Evolutionary conservation across 169 alveolate genomes (phyloP).

Genomic region (Plasmodium sp.): DNA sequence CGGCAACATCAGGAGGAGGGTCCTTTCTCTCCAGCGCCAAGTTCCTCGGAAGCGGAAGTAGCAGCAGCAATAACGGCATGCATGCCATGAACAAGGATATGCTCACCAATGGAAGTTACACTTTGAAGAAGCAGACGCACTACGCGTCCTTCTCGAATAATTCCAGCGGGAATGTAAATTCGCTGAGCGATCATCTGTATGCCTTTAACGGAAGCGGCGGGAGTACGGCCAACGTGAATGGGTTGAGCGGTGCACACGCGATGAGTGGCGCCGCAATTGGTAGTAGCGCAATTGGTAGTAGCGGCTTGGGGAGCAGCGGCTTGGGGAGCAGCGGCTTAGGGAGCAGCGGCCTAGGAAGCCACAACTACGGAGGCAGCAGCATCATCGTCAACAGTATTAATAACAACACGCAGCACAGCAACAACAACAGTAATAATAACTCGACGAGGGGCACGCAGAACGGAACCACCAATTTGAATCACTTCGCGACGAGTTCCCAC

Average conservation of each 20-base stretch:
- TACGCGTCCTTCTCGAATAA: slow-evolving; percentile 43
- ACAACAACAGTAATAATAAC: background rate
- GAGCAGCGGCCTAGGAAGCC: background rate
- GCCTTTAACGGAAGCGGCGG: background rate
- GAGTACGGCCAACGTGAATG: background rate
- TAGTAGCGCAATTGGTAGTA: background rate
- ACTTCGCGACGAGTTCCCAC: background rate
- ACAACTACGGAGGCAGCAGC: background rate
- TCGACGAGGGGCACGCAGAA: background rate
- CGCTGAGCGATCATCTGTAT: slow-evolving; percentile 1
- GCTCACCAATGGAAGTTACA: background rate
- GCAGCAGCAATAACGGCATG: background rate
- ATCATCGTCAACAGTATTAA: background rate
- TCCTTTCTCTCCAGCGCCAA: slow-evolving; percentile 13
- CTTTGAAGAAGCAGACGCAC: slow-evolving; percentile 41
- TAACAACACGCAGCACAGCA: background rate
- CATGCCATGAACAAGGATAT: slow-evolving; percentile 1
- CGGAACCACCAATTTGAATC: background rate
- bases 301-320: background rate
- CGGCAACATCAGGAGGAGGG: background rate
- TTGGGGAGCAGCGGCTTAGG: background rate
- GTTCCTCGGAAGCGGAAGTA: background rate
- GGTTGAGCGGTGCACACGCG: background rate
- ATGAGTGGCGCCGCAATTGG: background rate
- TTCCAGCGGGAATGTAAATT: background rate